These are phyloP conservation scores for Arthrobotrys iridis DNA, from an alignment of 2,329 filamentous ascomycete species.

Conservation along the genomic window DNA sequence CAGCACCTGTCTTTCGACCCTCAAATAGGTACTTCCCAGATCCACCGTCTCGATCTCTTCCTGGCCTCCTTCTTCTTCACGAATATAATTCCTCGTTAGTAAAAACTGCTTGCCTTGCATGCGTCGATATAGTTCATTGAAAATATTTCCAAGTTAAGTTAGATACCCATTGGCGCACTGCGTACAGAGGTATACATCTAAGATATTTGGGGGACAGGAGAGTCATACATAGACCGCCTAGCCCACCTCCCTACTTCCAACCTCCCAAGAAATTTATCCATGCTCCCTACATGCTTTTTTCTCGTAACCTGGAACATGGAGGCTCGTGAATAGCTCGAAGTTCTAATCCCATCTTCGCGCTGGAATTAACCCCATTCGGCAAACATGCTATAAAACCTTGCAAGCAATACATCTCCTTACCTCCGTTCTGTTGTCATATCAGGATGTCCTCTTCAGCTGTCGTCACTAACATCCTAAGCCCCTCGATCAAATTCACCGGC, in stretches of 20 bases:
- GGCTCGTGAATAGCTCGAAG: constrained; percentile 67
- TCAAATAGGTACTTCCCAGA: constrained; percentile 59
- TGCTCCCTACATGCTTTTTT: constrained; percentile 68
- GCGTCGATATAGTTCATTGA: constrained; percentile 67
- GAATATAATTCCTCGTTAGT: constrained; percentile 59
- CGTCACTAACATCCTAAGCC: constrained; percentile 64
- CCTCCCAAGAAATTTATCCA: constrained; percentile 68
- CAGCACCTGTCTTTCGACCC: constrained; percentile 67
- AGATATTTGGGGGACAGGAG: constrained; percentile 13
- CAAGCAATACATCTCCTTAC: constrained; percentile 52
- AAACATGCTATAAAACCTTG: constrained; percentile 67
- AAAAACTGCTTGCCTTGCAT: constrained; percentile 62
- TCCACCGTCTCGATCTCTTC: constrained; percentile 35
- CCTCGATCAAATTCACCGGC: constrained; percentile 43
- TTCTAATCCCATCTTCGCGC: constrained; percentile 65
- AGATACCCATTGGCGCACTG: too few relatives aligned
- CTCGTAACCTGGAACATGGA: constrained; percentile 67
- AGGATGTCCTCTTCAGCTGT: constrained; percentile 67
- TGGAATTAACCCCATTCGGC: constrained; percentile 67
- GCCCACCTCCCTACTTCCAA: constrained; percentile 65
- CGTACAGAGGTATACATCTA: not conserved
- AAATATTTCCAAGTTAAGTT: constrained; percentile 12
- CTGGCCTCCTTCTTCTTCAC: constrained; percentile 60
- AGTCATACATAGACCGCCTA: constrained; percentile 65
- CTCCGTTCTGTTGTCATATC: constrained; percentile 64